phyloP scores from a whole-genome alignment of 345 rosid species.

The Salix udensis region DNA sequence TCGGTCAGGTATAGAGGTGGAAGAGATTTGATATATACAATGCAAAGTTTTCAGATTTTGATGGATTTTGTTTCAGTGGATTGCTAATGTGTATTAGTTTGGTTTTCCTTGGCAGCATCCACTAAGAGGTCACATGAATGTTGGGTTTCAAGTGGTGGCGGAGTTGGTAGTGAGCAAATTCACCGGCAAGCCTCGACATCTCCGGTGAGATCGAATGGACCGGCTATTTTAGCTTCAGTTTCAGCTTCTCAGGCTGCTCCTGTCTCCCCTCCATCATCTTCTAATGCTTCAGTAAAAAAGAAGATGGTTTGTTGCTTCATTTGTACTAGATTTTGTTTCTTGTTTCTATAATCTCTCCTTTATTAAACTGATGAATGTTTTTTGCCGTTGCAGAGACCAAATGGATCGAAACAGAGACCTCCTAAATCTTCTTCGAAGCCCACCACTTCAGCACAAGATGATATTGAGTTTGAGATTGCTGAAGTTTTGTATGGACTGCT shows the following conservation, averaged over 20 bases:
- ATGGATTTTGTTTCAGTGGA: not conserved
- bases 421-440: conserved; percentile 71
- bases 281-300: conserved; percentile 70
- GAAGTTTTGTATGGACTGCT: conserved; percentile 88
- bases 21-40: conserved; percentile 26
- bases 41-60: not conserved
- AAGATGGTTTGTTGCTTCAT: conserved; percentile 58
- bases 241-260: conserved; percentile 60
- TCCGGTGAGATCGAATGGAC: conserved; percentile 59
- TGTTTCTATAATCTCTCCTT: not conserved
- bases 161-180: conserved; percentile 54
- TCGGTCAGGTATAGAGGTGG: conserved; percentile 99
- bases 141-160: conserved; percentile 62
- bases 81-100: conserved; percentile 5
- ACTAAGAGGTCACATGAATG: conserved; percentile 91
- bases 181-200: conserved; percentile 77
- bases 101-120: conserved; percentile 43
- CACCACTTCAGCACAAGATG: conserved; percentile 72
- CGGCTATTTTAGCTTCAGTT: conserved; percentile 40
- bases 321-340: not conserved
- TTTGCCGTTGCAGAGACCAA: conserved; percentile 48
- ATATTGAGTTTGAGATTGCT: conserved; percentile 98
- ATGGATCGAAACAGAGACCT: conserved; percentile 71
- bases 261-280: conserved; percentile 86
- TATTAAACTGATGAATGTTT: conserved; percentile 15